Percentiles rank a stretch among this genome's conserved stretches.
Evolutionary conservation across 2,329 filamentous ascomycete genomes (phyloP).

Genomic region (Dactylonectria macrodidyma): DNA sequence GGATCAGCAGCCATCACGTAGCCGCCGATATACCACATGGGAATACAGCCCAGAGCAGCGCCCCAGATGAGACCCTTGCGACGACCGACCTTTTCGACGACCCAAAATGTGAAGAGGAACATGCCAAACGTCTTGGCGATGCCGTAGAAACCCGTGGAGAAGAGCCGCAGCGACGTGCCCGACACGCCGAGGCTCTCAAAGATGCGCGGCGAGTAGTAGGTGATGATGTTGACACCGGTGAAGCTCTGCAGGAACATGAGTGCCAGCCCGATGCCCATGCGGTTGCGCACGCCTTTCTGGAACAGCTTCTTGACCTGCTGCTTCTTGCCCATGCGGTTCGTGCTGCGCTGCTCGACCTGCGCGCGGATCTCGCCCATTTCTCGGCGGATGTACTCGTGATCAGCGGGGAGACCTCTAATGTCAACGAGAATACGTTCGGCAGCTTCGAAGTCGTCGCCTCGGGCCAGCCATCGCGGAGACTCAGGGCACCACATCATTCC

Average conservation of each 20-base stretch:
- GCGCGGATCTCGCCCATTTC: slow-evolving; percentile 71
- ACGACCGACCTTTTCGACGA: slow-evolving; percentile 64
- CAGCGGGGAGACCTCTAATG: slow-evolving; percentile 53
- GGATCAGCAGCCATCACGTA: slow-evolving; percentile 54
- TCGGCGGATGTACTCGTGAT: slow-evolving; percentile 56
- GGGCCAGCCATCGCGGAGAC: slow-evolving; percentile 73
- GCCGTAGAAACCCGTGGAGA: slow-evolving; percentile 59
- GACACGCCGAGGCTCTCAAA: slow-evolving; percentile 56
- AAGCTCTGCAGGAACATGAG: slow-evolving; percentile 61
- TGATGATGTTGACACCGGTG: slow-evolving; percentile 70
- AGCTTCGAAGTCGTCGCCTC: slow-evolving; percentile 70
- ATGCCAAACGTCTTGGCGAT: slow-evolving; percentile 56
- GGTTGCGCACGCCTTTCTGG: slow-evolving; percentile 53
- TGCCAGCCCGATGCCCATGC: slow-evolving; percentile 64
- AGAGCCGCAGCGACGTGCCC: slow-evolving; percentile 52
- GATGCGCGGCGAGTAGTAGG: slow-evolving; percentile 65
- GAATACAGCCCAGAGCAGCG: slow-evolving; percentile 54
- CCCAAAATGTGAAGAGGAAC: slow-evolving; percentile 58
- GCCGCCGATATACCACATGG: slow-evolving; percentile 58
- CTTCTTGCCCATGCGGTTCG: slow-evolving; percentile 47
- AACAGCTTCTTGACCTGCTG: slow-evolving; percentile 53
- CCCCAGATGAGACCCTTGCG: slow-evolving; percentile 62
- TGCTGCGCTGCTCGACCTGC: slow-evolving; percentile 66
- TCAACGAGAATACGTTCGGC: slow-evolving; percentile 50
- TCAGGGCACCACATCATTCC: slow-evolving; percentile 73